Conservation (phyloP, 2,329 filamentous ascomycete species). For the Plenodomus tracheiphilus region DNA sequence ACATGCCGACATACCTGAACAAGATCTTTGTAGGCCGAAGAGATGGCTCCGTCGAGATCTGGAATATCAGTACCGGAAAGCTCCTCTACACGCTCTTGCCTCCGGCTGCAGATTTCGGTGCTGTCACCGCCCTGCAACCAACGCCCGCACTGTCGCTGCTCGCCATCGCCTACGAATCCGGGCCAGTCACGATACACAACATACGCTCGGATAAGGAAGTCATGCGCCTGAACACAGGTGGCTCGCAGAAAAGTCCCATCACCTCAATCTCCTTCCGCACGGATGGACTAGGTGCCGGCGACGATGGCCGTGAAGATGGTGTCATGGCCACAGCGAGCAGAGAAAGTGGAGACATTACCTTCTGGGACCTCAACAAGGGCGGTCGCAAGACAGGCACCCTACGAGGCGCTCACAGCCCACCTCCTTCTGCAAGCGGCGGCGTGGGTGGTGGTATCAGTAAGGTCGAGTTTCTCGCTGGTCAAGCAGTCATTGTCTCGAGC, state of each 20-base stretch:
- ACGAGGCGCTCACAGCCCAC: slow-evolving; percentile 83
- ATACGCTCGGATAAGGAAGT: slow-evolving; percentile 75
- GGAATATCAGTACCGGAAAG: slow-evolving; percentile 92
- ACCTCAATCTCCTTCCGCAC: slow-evolving; percentile 88
- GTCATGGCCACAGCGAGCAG: slow-evolving; percentile 91
- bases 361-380: slow-evolving; percentile 94
- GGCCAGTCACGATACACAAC: slow-evolving; percentile 79
- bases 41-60: slow-evolving; percentile 92
- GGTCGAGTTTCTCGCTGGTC: slow-evolving; percentile 84
- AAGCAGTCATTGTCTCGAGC: slow-evolving; percentile 86
- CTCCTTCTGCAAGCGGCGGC: slow-evolving; percentile 56
- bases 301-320: slow-evolving; percentile 79
- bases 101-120: slow-evolving; percentile 69
- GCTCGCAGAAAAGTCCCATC: slow-evolving; percentile 64
- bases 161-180: slow-evolving; percentile 83
- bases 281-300: slow-evolving; percentile 83
- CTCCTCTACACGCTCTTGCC: slow-evolving; percentile 88
- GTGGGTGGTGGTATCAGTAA: slow-evolving; percentile 80
- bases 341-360: slow-evolving; percentile 82
- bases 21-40: slow-evolving; percentile 88
- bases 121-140: slow-evolving; percentile 85
- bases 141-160: slow-evolving; percentile 82
- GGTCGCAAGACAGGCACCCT: slow-evolving; percentile 85
- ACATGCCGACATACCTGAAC: slow-evolving; percentile 93
- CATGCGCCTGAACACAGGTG: slow-evolving; percentile 69